Base-by-base conservation (phyloP, 1,284 basidiomycete species). In the Phlebopus sp. region DNA sequence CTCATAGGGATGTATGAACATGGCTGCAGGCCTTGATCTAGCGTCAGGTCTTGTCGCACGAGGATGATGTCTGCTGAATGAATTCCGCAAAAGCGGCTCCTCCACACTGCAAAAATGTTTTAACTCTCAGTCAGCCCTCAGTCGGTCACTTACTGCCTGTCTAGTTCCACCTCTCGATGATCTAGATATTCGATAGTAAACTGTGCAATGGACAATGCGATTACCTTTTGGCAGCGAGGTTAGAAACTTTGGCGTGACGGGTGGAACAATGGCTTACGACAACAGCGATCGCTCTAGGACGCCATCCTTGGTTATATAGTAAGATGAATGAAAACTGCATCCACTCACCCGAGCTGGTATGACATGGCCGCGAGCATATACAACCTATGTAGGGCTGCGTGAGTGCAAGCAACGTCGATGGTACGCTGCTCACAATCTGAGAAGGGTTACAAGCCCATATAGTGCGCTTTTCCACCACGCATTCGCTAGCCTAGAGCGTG, bases 331-430 rank as follows among this genome's bases (percentile, higher is more conserved):
- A 23, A 13, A 13, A 17, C 19, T 13, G 4, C 2, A 21, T 34
- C 14, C 10, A 52, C 84, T 67, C 59, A 86, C 83, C 81, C 77
- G 21, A 79, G 50, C 49, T 84, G 78, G 54, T 83, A 79, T 18
- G 81, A 77, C 84, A 86, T 86, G 13, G 79, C 75, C 49, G 82
- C 69, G 14, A 88, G 73, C 84, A 88, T 86, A 59, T 87, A 87
- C 49, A 77, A 64, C 51, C 84, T 85, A 46, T 31, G 35, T 30
- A 19, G 4, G 48, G 11, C 35, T 41, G 29, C 38, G 41, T 51
- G 39, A n/a, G 39, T 14, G 17, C 3, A 18, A 29, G 19, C 4
- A 31, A 17, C 14, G n/a, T 13, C 35, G 7, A 15, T 15, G 29
- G 32, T 36, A 39, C 37, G 34, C 18, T 19, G 25, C 82, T 61